phyloP scores from a whole-genome alignment of 2,329 filamentous ascomycete genomes.

The Cryphonectria radicalis region DNA sequence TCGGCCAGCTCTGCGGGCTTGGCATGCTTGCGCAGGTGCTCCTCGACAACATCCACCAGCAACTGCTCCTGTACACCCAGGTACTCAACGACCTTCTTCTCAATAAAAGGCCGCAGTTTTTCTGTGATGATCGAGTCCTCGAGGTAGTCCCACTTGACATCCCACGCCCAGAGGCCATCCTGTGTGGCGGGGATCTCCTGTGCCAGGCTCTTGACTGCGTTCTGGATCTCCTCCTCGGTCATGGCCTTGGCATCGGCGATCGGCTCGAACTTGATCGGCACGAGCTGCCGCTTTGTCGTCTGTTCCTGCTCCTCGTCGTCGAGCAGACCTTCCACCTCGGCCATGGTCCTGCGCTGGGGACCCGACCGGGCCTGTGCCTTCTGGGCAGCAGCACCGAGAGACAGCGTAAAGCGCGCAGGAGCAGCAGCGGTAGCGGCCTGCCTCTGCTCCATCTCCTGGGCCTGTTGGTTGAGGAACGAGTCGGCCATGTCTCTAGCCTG shows the following conservation, averaged over 20 bases:
- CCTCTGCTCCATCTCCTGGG: conserved; percentile 70
- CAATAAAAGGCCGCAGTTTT: conserved; percentile 90
- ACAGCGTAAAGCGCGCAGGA: conserved; percentile 88
- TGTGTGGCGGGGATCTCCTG: conserved; percentile 88
- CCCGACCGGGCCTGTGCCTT: conserved; percentile 62
- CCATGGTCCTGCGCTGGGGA: conserved; percentile 75
- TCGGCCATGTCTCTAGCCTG: conserved; percentile 84
- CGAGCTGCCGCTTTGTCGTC: conserved; percentile 72
- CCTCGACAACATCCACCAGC: conserved; percentile 89
- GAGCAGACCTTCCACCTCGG: conserved; percentile 90
- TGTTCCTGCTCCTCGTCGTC: conserved; percentile 90
- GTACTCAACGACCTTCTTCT: conserved; percentile 98
- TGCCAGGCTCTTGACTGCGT: conserved; percentile 80
- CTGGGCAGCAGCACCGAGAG: conserved; percentile 85
- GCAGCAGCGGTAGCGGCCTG: conserved; percentile 47
- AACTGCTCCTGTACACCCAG: conserved; percentile 96
- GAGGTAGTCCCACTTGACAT: conserved; percentile 89
- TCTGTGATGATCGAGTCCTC: conserved; percentile 80
- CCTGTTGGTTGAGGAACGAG: conserved; percentile 85
- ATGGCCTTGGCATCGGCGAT: conserved; percentile 68
- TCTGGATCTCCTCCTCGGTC: conserved; percentile 84
- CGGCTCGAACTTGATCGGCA: conserved; percentile 82
- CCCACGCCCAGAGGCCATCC: conserved; percentile 88
- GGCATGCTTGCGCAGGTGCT: conserved; percentile 77
- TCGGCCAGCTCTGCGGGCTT: conserved; percentile 81